Base-by-base conservation (phyloP, 2,329 filamentous ascomycete species). In the Decorospora gaudefroyi region DNA sequence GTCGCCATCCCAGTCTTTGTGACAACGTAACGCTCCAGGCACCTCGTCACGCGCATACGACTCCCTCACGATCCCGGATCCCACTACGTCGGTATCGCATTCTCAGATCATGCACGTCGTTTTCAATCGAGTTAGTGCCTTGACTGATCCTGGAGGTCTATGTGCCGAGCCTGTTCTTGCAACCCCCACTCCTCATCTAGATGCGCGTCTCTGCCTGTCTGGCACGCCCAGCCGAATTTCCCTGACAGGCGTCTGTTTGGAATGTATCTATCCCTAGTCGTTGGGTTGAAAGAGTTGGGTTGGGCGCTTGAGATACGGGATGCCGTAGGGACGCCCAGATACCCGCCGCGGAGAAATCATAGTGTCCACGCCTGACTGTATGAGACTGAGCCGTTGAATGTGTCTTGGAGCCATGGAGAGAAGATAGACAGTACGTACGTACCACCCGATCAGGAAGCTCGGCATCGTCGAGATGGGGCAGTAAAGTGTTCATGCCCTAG, bases 61-160 rank as follows among this genome's bases (percentile, higher is more conserved):
- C 15, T 16, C 21, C 11, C 25, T 46, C 27, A 31, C 43, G 12
- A 13, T 38, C 22, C 36, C 17, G 27, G 28, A 18, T 23, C 30
- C 32, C 32, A 40, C 37, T 26, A 46, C 38, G 32, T 46, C 38
- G 27, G 22, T 32, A 42, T 46, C 43, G 43, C 26, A 7, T 46
- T 37, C 4, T 47, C 44, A 47, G 38, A 38, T 38, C 44, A 42
- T 47, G 44, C 44, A 43, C 17, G 21, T 32, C 11, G 27, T 11
- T 18, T 33, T 31, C 13, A 13, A 37, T 32, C 13, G 28, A 37
- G 43, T 42, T 43, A 37, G 44, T 25, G 32, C 22, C 17, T 42
- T 22, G 27, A 22, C 27, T 36, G 28, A 46, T 42, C 37, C 31
- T 26, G 22, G 26, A 41, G 22, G 10, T 27, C 36, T 18, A 42